phyloP scores from a whole-genome alignment of 495 filamentous ascomycete genomes.

The Xylaria telfairii region DNA sequence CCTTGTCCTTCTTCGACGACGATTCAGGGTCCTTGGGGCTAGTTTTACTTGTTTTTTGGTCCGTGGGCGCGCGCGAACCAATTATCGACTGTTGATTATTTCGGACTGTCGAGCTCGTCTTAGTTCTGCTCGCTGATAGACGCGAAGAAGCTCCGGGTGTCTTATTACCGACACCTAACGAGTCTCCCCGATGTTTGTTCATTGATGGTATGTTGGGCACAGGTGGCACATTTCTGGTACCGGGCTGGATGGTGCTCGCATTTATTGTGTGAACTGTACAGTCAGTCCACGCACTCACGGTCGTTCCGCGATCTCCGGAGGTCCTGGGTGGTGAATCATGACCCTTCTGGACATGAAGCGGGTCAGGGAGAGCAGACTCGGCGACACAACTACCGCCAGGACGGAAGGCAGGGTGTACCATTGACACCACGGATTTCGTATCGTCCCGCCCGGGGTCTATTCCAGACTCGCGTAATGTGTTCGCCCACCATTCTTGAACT shows the following conservation, averaged over 20 bases:
- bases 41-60: neutral
- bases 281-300: constrained; percentile 30
- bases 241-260: neutral
- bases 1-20: neutral
- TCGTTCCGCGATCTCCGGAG: neutral
- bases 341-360: constrained; percentile 27
- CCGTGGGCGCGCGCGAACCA: neutral
- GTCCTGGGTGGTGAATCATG: neutral
- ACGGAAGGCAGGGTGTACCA: constrained; percentile 41
- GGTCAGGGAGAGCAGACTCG: constrained; percentile 30
- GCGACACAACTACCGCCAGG: constrained; percentile 16
- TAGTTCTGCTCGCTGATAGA: neutral
- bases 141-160: neutral
- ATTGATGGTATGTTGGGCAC: constrained; percentile 29
- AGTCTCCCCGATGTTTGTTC: constrained; percentile 2
- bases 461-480: constrained; percentile 9
- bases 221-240: constrained; percentile 18
- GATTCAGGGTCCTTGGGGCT: neutral
- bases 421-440: constrained; percentile 32
- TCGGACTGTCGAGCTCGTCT: neutral
- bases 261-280: constrained; percentile 28
- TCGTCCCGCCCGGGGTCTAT: constrained; percentile 18
- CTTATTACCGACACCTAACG: no score
- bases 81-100: neutral
- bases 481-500: constrained; percentile 36